phyloP scores from a whole-genome alignment of 2,329 filamentous ascomycete species.

The Zasmidium citrigriseum region DNA sequence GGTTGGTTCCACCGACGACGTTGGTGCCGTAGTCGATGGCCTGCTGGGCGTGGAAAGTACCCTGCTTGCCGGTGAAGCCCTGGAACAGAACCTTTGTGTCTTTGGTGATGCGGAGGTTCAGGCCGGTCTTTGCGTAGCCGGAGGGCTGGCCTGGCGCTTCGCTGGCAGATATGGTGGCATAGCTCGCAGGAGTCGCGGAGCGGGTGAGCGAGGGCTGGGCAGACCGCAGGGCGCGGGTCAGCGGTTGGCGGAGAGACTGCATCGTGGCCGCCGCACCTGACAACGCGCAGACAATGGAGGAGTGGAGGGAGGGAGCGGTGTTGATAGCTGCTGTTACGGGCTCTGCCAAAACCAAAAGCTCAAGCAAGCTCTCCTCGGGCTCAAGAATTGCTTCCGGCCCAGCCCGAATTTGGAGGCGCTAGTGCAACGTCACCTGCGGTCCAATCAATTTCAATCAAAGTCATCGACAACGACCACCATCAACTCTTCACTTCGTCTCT shows the following conservation, averaged over 20 bases:
- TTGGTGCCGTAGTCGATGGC: conserved; percentile 99
- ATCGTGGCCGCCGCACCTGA: conserved; percentile 54
- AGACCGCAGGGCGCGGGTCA: conserved; percentile 68
- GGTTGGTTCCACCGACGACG: conserved; percentile 97
- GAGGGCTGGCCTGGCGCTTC: conserved; percentile 40
- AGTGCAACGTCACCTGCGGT: background rate
- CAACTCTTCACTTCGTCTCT: background rate
- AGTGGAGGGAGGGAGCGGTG: background rate
- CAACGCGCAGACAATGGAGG: background rate
- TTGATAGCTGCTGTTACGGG: background rate
- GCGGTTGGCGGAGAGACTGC: conserved; percentile 80
- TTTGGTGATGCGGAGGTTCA: conserved; percentile 86
- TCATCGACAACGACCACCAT: background rate
- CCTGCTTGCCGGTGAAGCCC: conserved; percentile 77
- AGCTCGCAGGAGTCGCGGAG: conserved; percentile 63
- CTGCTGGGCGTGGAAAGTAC: conserved; percentile 93
- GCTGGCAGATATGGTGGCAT: conserved; percentile 66
- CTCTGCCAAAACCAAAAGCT: background rate
- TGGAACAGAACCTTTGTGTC: conserved; percentile 96
- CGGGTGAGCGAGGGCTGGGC: conserved; percentile 48
- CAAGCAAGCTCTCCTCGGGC: background rate
- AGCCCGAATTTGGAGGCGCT: background rate
- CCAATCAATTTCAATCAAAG: background rate
- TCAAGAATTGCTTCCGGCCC: background rate
- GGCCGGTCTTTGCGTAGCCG: conserved; percentile 38